Evolutionary conservation across 1,284 basidiomycete genomes (phyloP).

Genomic region (Sanghuangporus weigelae): DNA sequence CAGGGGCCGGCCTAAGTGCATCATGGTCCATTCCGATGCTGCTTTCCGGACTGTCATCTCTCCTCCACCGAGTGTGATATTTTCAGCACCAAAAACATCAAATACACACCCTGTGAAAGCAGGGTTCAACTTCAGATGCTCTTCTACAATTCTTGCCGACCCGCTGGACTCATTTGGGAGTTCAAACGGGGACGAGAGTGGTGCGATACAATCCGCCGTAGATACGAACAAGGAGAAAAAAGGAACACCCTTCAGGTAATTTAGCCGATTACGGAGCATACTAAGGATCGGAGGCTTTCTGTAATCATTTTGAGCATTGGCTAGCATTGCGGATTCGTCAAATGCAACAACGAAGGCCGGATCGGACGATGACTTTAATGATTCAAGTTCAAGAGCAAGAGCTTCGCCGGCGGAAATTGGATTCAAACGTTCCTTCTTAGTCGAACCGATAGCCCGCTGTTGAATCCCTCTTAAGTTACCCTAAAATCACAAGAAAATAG

Average conservation of each 20-base stretch:
- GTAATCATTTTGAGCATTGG: background rate
- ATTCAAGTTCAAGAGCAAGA: background rate
- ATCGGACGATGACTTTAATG: background rate
- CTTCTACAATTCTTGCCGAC: background rate
- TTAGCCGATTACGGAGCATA: background rate
- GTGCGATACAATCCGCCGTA: background rate
- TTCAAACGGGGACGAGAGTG: background rate
- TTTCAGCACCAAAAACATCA: background rate
- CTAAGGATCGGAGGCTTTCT: background rate
- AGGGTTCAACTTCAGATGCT: background rate
- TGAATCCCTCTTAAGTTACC: background rate
- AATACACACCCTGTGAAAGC: background rate
- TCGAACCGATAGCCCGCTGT: background rate
- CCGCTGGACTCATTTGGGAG: background rate
- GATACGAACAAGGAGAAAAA: background rate
- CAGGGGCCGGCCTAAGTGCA: background rate
- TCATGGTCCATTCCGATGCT: background rate
- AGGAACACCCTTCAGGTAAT: background rate
- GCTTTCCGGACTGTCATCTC: background rate
- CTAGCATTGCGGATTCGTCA: background rate
- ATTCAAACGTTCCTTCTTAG: background rate
- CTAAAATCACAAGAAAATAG: background rate
- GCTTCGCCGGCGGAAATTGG: background rate
- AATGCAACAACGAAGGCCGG: background rate
- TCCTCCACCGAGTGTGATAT: background rate